Conservation (phyloP, 176 grass and related monocot genomes). For the Triticum monococcum region DNA sequence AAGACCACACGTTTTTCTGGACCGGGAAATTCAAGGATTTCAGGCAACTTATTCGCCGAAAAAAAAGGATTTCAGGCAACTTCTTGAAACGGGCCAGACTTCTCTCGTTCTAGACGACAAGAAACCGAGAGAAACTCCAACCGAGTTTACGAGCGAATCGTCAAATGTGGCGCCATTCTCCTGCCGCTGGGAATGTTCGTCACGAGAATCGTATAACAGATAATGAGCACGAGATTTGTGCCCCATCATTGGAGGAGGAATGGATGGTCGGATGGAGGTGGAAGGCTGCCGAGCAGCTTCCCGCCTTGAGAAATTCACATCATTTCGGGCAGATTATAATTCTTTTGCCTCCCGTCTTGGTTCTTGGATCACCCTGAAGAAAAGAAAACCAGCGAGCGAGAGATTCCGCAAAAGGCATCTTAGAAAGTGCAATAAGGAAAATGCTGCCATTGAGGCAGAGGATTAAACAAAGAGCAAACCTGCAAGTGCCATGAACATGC, state of each 20-base stretch:
- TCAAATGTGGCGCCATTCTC: not conserved
- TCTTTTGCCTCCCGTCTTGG: not conserved
- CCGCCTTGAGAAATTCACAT: slow-evolving; percentile 21
- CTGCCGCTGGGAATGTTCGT: slow-evolving; percentile 17
- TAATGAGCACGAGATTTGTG: not conserved
- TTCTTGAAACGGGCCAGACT: not conserved
- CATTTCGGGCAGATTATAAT: slow-evolving; percentile 18
- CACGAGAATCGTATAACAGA: not conserved
- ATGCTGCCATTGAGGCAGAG: not conserved
- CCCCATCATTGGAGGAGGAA: not conserved
- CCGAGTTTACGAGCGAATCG: not conserved
- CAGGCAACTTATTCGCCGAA: no score
- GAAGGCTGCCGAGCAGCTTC: slow-evolving; percentile 17
- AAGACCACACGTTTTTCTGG: not conserved
- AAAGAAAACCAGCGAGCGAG: not conserved
- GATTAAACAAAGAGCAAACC: not conserved
- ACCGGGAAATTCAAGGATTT: not conserved
- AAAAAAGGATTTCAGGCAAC: no score
- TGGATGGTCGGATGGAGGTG: not conserved
- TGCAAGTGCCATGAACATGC: slow-evolving; percentile 11
- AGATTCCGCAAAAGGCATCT: slow-evolving; percentile 31
- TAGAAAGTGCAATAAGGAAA: not conserved
- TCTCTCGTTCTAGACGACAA: not conserved
- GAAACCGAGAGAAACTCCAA: not conserved
- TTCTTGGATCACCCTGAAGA: not conserved